Evolutionary conservation across 2,329 filamentous ascomycete species (phyloP), one percentile per base, ranked within the genome.

Genomic region (Fusarium sarcochroum): DNA sequence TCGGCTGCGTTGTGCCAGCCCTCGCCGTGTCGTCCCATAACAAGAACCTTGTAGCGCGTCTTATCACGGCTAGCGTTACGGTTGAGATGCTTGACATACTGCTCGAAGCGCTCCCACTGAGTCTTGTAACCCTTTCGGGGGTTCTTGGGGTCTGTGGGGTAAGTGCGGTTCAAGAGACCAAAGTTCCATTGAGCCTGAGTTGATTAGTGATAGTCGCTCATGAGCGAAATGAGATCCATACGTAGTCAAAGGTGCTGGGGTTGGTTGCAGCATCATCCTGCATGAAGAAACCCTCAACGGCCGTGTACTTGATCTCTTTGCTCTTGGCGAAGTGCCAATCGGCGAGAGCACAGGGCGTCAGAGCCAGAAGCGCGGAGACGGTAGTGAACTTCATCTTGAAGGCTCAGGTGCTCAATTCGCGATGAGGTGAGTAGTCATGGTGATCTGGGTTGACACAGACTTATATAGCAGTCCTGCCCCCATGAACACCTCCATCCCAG

Each of bases 11-110:
- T 89, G 67, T 89, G 86, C 70, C 81, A 87, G 14, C 91, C 91
- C 77, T 93, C 86, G 21, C 91, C 91, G 73, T 93, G 91, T 38
- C 91, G 87, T 5, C 87, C 90, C 76, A 92, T 82, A 77, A 90
- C 90, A 30, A 93, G 75, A 11, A 93, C 82, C 72, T 91, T 90
- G 80, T 91, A 93, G 30, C 83, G 79, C 15, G 85, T 68, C 35
- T 44, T 83, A 48, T 81, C 83, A 11, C 77, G 75, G n/a, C 83
- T 75, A 5, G 78, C 77, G 27, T 75, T 70, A 13, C 67, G 64
- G 78, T 90, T 90, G 37, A 92, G 76, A 23, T 81, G 78, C 20
- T 81, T 73, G 27, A 92, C 83, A 71, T 89, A 89, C 62, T 85
- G 76, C 41, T 81, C 80, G 59, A 92, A 90, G n/a, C 87, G 84